phyloP scores from a whole-genome alignment of 2,329 filamentous ascomycete genomes.

The Beauveria varroae region DNA sequence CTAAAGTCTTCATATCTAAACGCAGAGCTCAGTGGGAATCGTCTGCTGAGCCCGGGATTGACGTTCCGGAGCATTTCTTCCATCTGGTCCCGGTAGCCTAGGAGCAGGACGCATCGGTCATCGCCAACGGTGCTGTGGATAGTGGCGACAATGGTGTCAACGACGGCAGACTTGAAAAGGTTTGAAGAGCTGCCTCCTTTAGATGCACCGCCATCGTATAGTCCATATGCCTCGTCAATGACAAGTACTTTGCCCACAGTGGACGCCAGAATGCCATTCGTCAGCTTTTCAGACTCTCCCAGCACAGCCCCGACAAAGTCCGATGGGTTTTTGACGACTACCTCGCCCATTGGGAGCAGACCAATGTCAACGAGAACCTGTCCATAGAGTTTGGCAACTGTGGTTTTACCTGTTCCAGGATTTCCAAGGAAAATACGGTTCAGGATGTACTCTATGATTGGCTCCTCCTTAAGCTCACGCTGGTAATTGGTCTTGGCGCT shows the following conservation, averaged over 20 bases:
- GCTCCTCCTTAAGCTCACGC: slow-evolving; percentile 56
- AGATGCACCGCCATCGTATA: slow-evolving; percentile 35
- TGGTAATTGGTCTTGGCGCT: slow-evolving; percentile 56
- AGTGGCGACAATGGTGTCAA: slow-evolving; percentile 68
- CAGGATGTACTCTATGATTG: slow-evolving; percentile 50
- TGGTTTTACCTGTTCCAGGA: slow-evolving; percentile 71
- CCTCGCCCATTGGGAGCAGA: slow-evolving; percentile 60
- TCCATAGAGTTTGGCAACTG: slow-evolving; percentile 66
- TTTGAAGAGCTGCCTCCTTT: slow-evolving; percentile 19
- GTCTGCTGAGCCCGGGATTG: slow-evolving; percentile 60
- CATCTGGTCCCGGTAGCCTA: slow-evolving; percentile 66
- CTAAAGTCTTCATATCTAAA: slow-evolving; percentile 65
- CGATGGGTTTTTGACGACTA: slow-evolving; percentile 63
- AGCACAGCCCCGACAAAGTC: slow-evolving; percentile 62
- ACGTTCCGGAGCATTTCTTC: slow-evolving; percentile 64
- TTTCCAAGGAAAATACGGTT: slow-evolving; percentile 65
- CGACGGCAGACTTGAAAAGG: slow-evolving; percentile 53
- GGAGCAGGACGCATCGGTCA: slow-evolving; percentile 62
- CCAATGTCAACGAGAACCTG: slow-evolving; percentile 61
- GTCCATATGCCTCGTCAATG: slow-evolving; percentile 72
- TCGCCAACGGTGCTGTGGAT: slow-evolving; percentile 63
- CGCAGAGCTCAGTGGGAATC: slow-evolving; percentile 56
- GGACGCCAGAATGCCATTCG: slow-evolving; percentile 61
- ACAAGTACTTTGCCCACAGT: slow-evolving; percentile 67
- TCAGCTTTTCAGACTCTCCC: slow-evolving; percentile 62